A percentile compares a stretch with the other conserved stretches of the same genome.
Conservation (phyloP, 345 rosid genomes). For the Geranium brycei region DNA sequence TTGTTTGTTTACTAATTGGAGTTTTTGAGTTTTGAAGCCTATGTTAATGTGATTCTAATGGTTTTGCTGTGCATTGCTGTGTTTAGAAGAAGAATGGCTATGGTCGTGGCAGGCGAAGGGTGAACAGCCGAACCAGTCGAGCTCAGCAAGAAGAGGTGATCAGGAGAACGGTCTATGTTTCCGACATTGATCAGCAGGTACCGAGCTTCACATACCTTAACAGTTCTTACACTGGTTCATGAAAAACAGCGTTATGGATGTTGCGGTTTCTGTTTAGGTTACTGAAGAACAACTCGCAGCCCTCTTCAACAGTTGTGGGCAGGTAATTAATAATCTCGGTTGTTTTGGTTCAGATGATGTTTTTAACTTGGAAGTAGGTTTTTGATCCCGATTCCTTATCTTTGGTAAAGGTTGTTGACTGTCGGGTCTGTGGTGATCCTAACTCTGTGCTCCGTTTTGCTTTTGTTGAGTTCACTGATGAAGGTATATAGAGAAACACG, state of each 20-base stretch:
- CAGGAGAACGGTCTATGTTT: constrained; percentile 70
- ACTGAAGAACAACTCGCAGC: constrained; percentile 93
- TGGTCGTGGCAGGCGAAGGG: constrained; percentile 62
- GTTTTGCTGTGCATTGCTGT: constrained; percentile 2
- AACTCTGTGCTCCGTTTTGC: constrained; percentile 90
- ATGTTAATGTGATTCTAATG: too few species aligned
- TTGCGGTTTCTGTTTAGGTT: constrained; percentile 26
- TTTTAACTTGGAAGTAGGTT: constrained; percentile 1
- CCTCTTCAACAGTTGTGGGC: constrained; percentile 70
- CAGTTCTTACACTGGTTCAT: neutral
- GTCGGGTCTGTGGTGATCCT: constrained; percentile 93
- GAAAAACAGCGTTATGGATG: neutral
- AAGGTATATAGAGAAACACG: constrained; percentile 38
- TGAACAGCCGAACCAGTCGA: constrained; percentile 62
- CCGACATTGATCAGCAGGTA: constrained; percentile 75
- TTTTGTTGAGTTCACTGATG: constrained; percentile 81
- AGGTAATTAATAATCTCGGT: constrained; percentile 23
- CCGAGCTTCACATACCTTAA: neutral
- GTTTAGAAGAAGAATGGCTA: constrained; percentile 56
- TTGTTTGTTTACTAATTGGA: too few species aligned
- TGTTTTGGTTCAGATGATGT: neutral
- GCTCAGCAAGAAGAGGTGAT: constrained; percentile 90
- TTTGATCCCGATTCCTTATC: neutral
- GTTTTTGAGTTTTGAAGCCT: too few species aligned
- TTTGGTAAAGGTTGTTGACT: constrained; percentile 53